Percentiles rank a stretch among this genome's conserved stretches.
phyloP scores from a whole-genome alignment of 2,329 filamentous ascomycete genomes.

The Tolypocladium nubicola region DNA sequence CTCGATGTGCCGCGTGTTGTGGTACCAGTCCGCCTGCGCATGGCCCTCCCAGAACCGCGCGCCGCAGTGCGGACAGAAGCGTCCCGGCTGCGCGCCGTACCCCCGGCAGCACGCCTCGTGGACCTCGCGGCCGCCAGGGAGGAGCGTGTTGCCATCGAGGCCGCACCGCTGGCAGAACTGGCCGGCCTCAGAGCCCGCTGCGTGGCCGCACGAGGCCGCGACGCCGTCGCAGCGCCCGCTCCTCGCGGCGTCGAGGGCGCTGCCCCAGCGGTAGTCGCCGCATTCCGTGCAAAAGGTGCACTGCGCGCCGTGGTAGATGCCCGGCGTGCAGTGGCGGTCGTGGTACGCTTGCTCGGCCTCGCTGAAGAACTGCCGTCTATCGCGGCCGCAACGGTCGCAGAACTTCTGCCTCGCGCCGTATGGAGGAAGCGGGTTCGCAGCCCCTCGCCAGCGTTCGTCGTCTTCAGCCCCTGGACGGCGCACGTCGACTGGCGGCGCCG shows the following conservation, averaged over 20 bases:
- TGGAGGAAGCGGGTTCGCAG: not conserved
- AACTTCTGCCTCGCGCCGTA: not conserved
- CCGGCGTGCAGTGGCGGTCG: conserved; percentile 1
- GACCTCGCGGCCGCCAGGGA: not conserved
- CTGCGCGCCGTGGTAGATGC: not conserved
- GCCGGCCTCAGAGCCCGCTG: not conserved
- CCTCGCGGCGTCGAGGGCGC: not conserved
- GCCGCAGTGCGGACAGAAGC: conserved; percentile 4
- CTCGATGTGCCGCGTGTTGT: conserved; percentile 3
- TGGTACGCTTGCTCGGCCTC: conserved; percentile 3
- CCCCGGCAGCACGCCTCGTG: not conserved
- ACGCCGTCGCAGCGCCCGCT: not conserved
- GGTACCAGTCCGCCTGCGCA: not conserved
- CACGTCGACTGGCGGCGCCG: not conserved
- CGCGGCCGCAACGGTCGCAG: conserved; percentile 5
- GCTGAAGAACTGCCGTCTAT: not conserved
- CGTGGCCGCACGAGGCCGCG: conserved; percentile 1
- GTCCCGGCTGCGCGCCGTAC: not conserved
- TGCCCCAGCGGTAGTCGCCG: conserved; percentile 3
- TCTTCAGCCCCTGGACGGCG: not conserved
- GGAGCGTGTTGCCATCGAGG: not conserved
- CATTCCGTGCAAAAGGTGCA: conserved; percentile 6
- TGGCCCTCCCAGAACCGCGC: not conserved
- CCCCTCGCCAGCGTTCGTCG: not conserved
- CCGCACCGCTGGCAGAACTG: conserved; percentile 2